Percentiles rank a stretch among this genome's conserved stretches.
phyloP scores from a whole-genome alignment of 1,139 yeast genomes.

The Ashbya aceris region DNA sequence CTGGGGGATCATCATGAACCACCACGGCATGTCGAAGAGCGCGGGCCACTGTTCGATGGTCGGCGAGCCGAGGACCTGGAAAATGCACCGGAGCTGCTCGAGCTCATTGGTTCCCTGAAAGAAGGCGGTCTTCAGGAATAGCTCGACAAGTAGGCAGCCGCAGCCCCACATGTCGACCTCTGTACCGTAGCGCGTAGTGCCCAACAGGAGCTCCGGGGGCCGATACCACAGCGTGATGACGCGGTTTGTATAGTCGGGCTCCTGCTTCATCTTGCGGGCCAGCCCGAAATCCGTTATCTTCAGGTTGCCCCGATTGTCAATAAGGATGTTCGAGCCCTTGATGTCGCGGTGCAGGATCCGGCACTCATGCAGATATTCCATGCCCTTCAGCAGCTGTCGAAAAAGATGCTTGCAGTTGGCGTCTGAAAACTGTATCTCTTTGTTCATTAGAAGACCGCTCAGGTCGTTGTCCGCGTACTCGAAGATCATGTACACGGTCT shows the following conservation, averaged over 20 bases:
- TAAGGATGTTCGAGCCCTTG: conserved; percentile 82
- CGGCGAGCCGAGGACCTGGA: conserved; percentile 84
- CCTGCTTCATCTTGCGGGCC: conserved; percentile 66
- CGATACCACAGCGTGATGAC: conserved; percentile 96
- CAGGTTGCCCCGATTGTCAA: conserved; percentile 61
- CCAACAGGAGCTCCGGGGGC: conserved; percentile 87
- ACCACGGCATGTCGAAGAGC: conserved; percentile 79
- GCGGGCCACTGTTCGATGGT: conserved; percentile 67
- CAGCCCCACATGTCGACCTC: conserved; percentile 97
- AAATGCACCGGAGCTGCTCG: conserved; percentile 69
- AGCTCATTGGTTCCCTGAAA: conserved; percentile 89
- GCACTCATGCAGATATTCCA: conserved; percentile 69
- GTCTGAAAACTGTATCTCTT: conserved; percentile 50
- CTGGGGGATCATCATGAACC: conserved; percentile 66
- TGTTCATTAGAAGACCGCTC: conserved; percentile 77
- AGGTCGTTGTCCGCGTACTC: conserved; percentile 92
- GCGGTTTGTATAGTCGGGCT: conserved; percentile 66
- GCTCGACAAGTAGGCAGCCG: conserved; percentile 81
- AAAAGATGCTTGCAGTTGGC: conserved; percentile 72
- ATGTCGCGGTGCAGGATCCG: conserved; percentile 87
- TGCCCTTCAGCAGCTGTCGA: conserved; percentile 68
- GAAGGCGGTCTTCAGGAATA: conserved; percentile 64
- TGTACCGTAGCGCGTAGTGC: conserved; percentile 81
- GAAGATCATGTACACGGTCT: conserved; percentile 78
- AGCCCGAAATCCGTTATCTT: conserved; percentile 93